Base-by-base conservation (phyloP, 2,329 filamentous ascomycete species). In the Alternaria infectoria region DNA sequence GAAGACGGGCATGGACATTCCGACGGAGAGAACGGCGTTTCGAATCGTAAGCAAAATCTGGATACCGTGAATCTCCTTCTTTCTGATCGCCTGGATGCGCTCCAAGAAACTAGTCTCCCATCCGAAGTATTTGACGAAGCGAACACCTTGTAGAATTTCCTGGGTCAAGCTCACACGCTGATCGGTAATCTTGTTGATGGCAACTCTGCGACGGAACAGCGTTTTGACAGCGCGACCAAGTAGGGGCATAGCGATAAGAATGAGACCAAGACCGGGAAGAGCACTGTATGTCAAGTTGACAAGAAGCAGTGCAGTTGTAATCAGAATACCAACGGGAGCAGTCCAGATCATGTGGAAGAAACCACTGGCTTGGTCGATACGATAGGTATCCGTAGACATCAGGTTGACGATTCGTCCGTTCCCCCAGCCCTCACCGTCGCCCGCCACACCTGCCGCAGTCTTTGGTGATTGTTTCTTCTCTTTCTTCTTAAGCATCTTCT, bases 81-180 rank as follows among this genome's bases (percentile, higher is more conserved):
- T 85, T 61, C 95, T 88, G 65, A 97, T 91, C 23, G 89, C 86
- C 54, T 88, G 88, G 15, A 97, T 85, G 13, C 93, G 89, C 54
- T 89, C 85, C 12, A 97, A 83, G 75, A 98, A 97, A 32, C 92
- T 91, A 61, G 87, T 90, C 77, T 98, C 95, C 95, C 95, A 98
- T 8, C 93, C 94, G 76, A 97, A 98, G 79, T 89, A 97, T 79
- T 98, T 98, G 81, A 98, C 95, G 74, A 98, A 97, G 25, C 94
- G 88, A 23, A 97, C 94, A 0, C 93, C 92, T 70, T 93, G 91
- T 13, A 98, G 76, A 55, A 98, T 97, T 77, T 98, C 95, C 76
- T 97, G 94, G 0, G 93, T 97, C 32, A 98, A 83, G 56, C 91
- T 91, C 8, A 98, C 94, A 66, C 95, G 89, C 81, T 96, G 92